Evolutionary conservation across 768 basidiomycete genomes (phyloP).

Genomic region (Lactarius sp.): DNA sequence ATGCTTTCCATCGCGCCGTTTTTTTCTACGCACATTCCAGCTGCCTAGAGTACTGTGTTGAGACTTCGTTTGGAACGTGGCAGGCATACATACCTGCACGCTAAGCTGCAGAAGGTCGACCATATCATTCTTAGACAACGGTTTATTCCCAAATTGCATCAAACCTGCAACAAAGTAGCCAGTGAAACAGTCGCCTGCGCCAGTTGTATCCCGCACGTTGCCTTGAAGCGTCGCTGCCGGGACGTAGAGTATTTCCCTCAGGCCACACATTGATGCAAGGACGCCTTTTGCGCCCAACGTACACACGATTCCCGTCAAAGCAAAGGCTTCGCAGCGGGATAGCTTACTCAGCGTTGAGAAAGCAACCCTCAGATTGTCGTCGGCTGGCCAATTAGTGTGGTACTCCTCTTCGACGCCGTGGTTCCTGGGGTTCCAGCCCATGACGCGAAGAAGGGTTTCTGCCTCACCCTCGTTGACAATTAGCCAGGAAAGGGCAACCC

Average conservation of each 20-base stretch:
- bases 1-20: constrained; percentile 55
- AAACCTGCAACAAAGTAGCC: constrained; percentile 55
- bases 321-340: constrained; percentile 27
- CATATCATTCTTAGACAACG: constrained; percentile 30
- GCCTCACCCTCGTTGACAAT: constrained; percentile 54
- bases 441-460: constrained; percentile 22
- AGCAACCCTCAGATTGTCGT: constrained; percentile 23
- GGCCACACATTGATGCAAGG: constrained; percentile 37
- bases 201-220: constrained; percentile 47
- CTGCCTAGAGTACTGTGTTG: constrained; percentile 38
- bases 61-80: not conserved
- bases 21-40: constrained; percentile 57
- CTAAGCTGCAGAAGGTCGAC: constrained; percentile 36
- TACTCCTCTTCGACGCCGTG: not conserved
- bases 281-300: constrained; percentile 53
- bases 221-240: constrained; percentile 45
- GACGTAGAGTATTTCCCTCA: constrained; percentile 34
- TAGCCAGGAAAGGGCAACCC: constrained; percentile 49
- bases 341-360: constrained; percentile 28
- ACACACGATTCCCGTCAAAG: constrained; percentile 44
- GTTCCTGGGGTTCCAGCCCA: not conserved
- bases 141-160: constrained; percentile 38
- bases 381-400: constrained; percentile 13
- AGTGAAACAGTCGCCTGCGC: constrained; percentile 61
- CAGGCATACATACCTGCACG: constrained; percentile 37